Conservation (phyloP, 2,329 filamentous ascomycete species). For the Tolypocladium album region DNA sequence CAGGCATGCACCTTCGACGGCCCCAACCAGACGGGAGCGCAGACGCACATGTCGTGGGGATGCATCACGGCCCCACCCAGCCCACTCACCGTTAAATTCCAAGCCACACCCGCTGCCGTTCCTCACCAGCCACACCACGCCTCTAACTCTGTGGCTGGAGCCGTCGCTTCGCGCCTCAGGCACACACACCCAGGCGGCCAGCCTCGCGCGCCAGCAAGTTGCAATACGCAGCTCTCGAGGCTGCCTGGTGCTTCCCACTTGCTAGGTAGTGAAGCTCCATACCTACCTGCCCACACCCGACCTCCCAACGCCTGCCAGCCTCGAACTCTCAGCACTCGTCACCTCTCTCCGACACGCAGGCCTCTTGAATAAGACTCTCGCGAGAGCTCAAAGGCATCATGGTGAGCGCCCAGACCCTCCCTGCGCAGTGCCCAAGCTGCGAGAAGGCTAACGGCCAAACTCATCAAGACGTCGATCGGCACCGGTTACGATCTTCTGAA, state of each 20-base stretch:
- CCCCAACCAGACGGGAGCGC: not conserved
- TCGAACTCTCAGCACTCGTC: constrained; percentile 1
- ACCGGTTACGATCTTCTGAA: constrained; percentile 99
- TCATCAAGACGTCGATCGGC: constrained; percentile 85
- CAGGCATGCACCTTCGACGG: not conserved
- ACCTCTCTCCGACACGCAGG: not conserved
- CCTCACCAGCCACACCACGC: not conserved
- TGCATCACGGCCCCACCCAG: not conserved
- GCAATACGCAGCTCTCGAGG: constrained; percentile 29
- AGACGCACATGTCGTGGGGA: not conserved
- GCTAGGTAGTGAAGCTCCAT: constrained; percentile 18
- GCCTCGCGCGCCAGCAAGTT: constrained; percentile 11
- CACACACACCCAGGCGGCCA: constrained; percentile 11
- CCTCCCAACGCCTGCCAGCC: not conserved
- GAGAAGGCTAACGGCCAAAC: constrained; percentile 4
- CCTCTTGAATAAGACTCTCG: not conserved
- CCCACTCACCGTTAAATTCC: not conserved
- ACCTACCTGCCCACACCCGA: constrained; percentile 6
- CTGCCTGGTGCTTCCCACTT: constrained; percentile 23
- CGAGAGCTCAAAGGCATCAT: constrained; percentile 6
- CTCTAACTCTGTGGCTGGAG: constrained; percentile 9
- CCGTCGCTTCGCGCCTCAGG: constrained; percentile 16
- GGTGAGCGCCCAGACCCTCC: constrained; percentile 4
- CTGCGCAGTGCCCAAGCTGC: not conserved
- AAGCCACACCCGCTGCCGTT: not conserved